A percentile compares a stretch with the other conserved stretches of the same genome.
phyloP scores from a whole-genome alignment of 805 yeast species.

The Candida maltosa region DNA sequence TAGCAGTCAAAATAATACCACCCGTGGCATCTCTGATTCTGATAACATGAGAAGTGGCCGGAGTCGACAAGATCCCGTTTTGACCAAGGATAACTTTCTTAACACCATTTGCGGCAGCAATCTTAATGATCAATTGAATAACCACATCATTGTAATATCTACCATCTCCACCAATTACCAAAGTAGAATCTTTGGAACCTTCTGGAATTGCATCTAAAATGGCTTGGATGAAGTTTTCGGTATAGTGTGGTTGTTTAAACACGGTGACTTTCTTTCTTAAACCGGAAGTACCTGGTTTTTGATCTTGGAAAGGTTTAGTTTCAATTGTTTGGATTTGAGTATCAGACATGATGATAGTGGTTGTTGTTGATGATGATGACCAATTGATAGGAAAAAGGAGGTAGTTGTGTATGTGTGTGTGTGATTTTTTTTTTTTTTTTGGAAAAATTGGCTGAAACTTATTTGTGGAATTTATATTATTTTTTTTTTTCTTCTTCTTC shows the following conservation, averaged over 20 bases:
- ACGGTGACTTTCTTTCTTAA: conserved; percentile 86
- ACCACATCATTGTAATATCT: conserved; percentile 84
- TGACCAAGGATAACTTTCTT: conserved; percentile 82
- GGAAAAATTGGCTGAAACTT: too few species aligned
- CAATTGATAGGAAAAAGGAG: not conserved
- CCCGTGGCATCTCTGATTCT: conserved; percentile 78
- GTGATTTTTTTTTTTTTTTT: too few species aligned
- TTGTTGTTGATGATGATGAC: not conserved
- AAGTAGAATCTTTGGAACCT: conserved; percentile 67
- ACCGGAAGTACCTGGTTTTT: conserved; percentile 98
- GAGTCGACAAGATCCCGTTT: conserved; percentile 86
- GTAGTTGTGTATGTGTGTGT: not conserved
- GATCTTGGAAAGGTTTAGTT: conserved; percentile 82
- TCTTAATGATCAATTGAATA: conserved; percentile 74
- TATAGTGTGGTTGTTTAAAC: conserved; percentile 75
- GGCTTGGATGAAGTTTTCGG: conserved; percentile 92
- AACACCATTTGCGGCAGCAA: conserved; percentile 91
- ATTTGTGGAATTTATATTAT: not conserved
- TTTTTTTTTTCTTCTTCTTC: too few species aligned
- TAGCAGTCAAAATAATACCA: conserved; percentile 93
- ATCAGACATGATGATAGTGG: conserved; percentile 14
- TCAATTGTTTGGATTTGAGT: conserved; percentile 15
- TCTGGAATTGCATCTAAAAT: conserved; percentile 86
- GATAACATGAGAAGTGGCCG: conserved; percentile 93
- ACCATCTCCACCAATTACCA: conserved; percentile 97